Base-by-base conservation (phyloP, 257 asterid species). In the Coffea canephora region DNA sequence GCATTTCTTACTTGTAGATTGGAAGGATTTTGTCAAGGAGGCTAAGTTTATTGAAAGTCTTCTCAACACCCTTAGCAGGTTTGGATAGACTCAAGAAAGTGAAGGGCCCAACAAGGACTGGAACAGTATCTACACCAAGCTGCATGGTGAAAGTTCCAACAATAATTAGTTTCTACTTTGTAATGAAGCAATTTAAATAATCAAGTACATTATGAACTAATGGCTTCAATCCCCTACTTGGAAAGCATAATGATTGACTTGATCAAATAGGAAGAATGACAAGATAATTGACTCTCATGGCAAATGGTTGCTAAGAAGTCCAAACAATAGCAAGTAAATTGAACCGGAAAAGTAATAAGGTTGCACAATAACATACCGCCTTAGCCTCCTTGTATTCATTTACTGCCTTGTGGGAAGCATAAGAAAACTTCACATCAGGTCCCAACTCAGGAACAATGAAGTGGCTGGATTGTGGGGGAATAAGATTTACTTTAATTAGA, bases 41-140 rank as follows among this genome's bases (percentile, higher is more conserved):
- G 62, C 98, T 93, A 76, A 95, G 90, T 84, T 88, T 91, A 41
- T 87, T 76, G 88, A 93, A 95, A 16, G 93, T 83, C 78, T 95
- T 95, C 81, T 93, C 97, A 55, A 95, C 99, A 52, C 93, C 98
- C 95, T 93, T 95, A 73, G 99, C 99, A 72, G 98, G 96, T 80
- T 95, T 95, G 48, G 98, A 90, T 69, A 93, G 92, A 84, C 92
- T 87, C 90, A 93, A 88, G 89, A 91, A 93, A 75, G 92, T 84
- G 65, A 95, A 97, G 49, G 98, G 99, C 74, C 99, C 99, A 85
- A 93, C 78, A 82, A 95, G 96, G 5, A 93, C 96, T 74, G 98
- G 99, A 57, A 93, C 92, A 21, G 97, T 93, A 59, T 91, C 96
- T 5, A 95, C 89, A 67, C 99, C 99, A 46, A 89, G 98, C 99